Conservation (phyloP, 371 early-diverging fungal species). For the Mucor circinelloides region DNA sequence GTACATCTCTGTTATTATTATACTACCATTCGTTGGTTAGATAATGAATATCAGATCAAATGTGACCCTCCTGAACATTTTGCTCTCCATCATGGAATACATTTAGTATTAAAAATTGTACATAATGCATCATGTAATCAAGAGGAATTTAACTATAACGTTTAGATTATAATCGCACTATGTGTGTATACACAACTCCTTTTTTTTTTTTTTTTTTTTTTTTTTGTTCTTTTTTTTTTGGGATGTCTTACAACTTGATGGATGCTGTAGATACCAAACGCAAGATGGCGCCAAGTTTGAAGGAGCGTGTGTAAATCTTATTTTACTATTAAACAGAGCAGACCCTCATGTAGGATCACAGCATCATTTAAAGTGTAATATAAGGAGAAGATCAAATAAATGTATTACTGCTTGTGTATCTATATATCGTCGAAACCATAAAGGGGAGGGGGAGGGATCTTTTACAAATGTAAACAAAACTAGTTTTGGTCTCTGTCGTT, state of each 20-base stretch:
- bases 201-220: background rate
- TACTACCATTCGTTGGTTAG: background rate
- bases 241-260: background rate
- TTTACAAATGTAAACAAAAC: background rate
- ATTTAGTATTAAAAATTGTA: slow-evolving; percentile 1
- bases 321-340: background rate
- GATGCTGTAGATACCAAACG: background rate
- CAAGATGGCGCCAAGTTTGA: background rate
- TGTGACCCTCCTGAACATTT: background rate
- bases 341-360: background rate
- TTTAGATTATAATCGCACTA: background rate
- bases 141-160: slow-evolving; percentile 3
- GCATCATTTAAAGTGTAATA: background rate
- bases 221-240: background rate
- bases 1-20: slow-evolving; percentile 2
- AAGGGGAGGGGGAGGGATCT: background rate
- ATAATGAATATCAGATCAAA: background rate
- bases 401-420: background rate
- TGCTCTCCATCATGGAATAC: background rate
- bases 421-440: background rate
- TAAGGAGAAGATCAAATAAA: background rate
- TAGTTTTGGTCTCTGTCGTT: background rate
- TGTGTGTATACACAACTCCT: background rate
- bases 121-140: slow-evolving; percentile 6
- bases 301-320: background rate